These are phyloP conservation scores for Brasilioporus rufonigricans DNA, from an alignment of 768 basidiomycete species.

Conservation along the genomic window DNA sequence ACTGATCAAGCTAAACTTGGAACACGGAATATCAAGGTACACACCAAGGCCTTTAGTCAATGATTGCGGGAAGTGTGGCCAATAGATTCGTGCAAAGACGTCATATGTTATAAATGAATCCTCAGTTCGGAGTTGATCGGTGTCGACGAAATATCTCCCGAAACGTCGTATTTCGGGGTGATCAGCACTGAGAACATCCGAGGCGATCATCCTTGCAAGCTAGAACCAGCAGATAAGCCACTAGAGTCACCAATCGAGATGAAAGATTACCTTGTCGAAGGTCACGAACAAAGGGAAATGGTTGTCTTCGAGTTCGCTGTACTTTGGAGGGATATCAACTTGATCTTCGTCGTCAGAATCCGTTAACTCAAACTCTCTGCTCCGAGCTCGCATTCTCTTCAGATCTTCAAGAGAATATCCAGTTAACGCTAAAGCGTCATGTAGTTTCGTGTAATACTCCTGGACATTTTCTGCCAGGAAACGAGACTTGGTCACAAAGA, in stretches of 20 bases:
- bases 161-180: slow-evolving; percentile 1
- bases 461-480: slow-evolving; percentile 69
- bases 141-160: slow-evolving; percentile 18
- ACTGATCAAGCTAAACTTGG: not conserved
- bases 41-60: slow-evolving; percentile 54
- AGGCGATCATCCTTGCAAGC: slow-evolving; percentile 28
- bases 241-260: not conserved
- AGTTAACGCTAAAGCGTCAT: slow-evolving; percentile 41
- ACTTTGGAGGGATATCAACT: slow-evolving; percentile 40
- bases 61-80: slow-evolving; percentile 54
- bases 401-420: slow-evolving; percentile 40
- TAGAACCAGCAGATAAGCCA: not conserved
- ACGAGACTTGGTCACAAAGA: slow-evolving; percentile 72
- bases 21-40: not conserved
- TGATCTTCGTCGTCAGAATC: slow-evolving; percentile 36
- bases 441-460: slow-evolving; percentile 56
- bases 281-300: slow-evolving; percentile 74
- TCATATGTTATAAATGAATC: slow-evolving; percentile 42
- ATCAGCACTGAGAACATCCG: slow-evolving; percentile 15
- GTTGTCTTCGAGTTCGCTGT: slow-evolving; percentile 52
- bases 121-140: slow-evolving; percentile 12
- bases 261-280: slow-evolving; percentile 50
- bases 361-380: slow-evolving; percentile 24
- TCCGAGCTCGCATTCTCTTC: slow-evolving; percentile 21
- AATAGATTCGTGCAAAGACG: slow-evolving; percentile 50